These are phyloP conservation scores for Zymoseptoria tritici DNA, from an alignment of 2,329 filamentous ascomycete species.

Conservation along the genomic window DNA sequence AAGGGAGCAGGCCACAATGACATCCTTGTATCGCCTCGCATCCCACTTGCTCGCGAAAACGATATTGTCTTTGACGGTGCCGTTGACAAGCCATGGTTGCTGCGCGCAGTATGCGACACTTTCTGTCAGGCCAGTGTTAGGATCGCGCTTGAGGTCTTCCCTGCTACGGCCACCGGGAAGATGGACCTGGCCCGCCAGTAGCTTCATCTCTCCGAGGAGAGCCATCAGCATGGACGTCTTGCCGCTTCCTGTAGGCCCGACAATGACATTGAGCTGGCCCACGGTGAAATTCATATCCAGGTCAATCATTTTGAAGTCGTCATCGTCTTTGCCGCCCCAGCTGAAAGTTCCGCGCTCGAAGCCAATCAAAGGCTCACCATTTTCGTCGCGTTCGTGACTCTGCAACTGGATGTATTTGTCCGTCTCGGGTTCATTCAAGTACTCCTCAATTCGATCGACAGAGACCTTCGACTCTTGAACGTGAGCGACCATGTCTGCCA, in stretches of 20 bases:
- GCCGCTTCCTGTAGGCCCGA: conserved; percentile 85
- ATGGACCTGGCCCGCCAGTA: conserved; percentile 70
- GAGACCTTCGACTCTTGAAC: conserved; percentile 97
- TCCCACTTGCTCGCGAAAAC: conserved; percentile 78
- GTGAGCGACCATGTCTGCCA: conserved; percentile 97
- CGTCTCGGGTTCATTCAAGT: conserved; percentile 86
- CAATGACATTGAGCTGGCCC: conserved; percentile 84
- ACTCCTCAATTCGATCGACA: conserved; percentile 91
- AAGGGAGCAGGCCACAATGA: conserved; percentile 83
- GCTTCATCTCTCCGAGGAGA: conserved; percentile 89
- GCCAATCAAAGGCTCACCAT: conserved; percentile 69
- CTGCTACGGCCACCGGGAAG: conserved; percentile 79
- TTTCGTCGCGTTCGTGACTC: conserved; percentile 58
- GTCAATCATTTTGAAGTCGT: conserved; percentile 66
- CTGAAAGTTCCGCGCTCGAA: conserved; percentile 79
- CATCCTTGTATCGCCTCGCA: conserved; percentile 73
- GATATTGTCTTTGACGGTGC: conserved; percentile 92
- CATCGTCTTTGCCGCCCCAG: conserved; percentile 61
- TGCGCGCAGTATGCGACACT: conserved; percentile 95
- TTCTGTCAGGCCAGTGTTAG: conserved; percentile 78
- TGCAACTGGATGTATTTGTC: conserved; percentile 87
- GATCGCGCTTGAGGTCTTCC: conserved; percentile 74
- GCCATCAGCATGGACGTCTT: conserved; percentile 97
- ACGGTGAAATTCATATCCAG: conserved; percentile 75
- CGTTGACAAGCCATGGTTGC: conserved; percentile 94